Evolutionary conservation across 805 yeast genomes (phyloP).

Genomic region (Schizosaccharomyces lindneri): DNA sequence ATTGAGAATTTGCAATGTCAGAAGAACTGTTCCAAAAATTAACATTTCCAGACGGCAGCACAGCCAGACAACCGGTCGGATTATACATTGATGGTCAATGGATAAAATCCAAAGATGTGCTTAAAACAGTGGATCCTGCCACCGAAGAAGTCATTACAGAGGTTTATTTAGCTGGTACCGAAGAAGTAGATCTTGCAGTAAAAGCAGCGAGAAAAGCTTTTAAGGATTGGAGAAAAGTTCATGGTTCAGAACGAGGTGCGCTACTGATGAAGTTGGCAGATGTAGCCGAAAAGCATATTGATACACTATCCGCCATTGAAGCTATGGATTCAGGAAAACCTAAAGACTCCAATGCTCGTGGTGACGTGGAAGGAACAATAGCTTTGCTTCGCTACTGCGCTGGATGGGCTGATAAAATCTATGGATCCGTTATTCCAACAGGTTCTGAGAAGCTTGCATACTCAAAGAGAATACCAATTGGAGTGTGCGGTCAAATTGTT

Average conservation of each 20-base stretch:
- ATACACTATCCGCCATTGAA: constrained; percentile 54
- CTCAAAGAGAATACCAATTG: constrained; percentile 71
- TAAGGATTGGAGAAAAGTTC: constrained; percentile 42
- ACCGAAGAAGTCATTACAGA: constrained; percentile 35
- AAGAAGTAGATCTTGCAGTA: constrained; percentile 71
- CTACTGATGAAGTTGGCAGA: constrained; percentile 52
- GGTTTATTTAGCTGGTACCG: constrained; percentile 50
- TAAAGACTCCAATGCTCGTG: constrained; percentile 30
- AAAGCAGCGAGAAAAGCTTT: constrained; percentile 64
- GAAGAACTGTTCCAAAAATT: constrained; percentile 8
- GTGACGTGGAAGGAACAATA: constrained; percentile 49
- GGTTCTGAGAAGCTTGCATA: constrained; percentile 50
- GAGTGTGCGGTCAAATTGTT: constrained; percentile 86
- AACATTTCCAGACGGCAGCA: constrained; percentile 48
- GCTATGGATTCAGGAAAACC: constrained; percentile 67
- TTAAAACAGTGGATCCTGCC: constrained; percentile 24
- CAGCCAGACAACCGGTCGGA: constrained; percentile 61
- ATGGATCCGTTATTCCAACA: constrained; percentile 52
- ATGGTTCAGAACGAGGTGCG: constrained; percentile 42
- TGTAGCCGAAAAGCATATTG: constrained; percentile 44
- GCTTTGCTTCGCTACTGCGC: constrained; percentile 61
- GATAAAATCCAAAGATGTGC: constrained; percentile 29
- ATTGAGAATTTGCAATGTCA: neutral
- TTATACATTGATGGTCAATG: constrained; percentile 60
- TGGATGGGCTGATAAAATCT: constrained; percentile 75